These are phyloP conservation scores for Secale cereale DNA, from an alignment of 176 grass and related monocot species.

Conservation along the genomic window DNA sequence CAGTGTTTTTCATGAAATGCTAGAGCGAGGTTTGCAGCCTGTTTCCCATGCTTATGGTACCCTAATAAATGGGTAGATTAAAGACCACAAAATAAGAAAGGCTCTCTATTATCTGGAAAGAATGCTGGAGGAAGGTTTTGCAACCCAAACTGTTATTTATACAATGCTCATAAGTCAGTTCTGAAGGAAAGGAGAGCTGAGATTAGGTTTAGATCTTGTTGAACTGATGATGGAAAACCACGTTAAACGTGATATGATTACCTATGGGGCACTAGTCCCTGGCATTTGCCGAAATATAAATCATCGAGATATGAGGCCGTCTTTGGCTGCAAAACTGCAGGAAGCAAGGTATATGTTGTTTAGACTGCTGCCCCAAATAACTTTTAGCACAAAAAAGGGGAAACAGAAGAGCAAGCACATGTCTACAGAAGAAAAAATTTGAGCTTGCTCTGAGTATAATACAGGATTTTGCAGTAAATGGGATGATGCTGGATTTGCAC, in stretches of 20 bases:
- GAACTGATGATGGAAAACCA: conserved; percentile 26
- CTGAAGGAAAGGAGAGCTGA: conserved; percentile 25
- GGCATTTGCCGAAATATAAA: conserved; percentile 33
- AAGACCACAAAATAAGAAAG: conserved; percentile 16
- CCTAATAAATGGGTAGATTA: conserved; percentile 45
- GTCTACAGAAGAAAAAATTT: conserved; percentile 6
- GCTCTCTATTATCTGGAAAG: conserved; percentile 33
- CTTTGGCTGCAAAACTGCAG: conserved; percentile 15
- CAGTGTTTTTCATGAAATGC: conserved; percentile 38
- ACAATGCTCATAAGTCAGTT: conserved; percentile 44
- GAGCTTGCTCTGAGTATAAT: conserved; percentile 13
- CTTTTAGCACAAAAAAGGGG: not conserved
- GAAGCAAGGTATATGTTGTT: conserved; percentile 34
- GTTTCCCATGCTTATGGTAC: conserved; percentile 24
- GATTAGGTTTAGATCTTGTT: conserved; percentile 32
- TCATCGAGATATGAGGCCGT: conserved; percentile 1
- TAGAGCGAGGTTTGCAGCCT: conserved; percentile 27
- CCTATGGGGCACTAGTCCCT: conserved; percentile 28
- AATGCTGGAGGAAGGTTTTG: conserved; percentile 40
- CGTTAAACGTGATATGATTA: conserved; percentile 34
- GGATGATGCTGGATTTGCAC: conserved; percentile 35
- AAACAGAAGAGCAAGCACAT: not conserved
- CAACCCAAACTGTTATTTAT: conserved; percentile 37
- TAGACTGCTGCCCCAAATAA: conserved; percentile 29
- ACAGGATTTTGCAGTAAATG: conserved; percentile 28